Conservation (phyloP, 805 yeast species). For the Yarrowia keelungensis region DNA sequence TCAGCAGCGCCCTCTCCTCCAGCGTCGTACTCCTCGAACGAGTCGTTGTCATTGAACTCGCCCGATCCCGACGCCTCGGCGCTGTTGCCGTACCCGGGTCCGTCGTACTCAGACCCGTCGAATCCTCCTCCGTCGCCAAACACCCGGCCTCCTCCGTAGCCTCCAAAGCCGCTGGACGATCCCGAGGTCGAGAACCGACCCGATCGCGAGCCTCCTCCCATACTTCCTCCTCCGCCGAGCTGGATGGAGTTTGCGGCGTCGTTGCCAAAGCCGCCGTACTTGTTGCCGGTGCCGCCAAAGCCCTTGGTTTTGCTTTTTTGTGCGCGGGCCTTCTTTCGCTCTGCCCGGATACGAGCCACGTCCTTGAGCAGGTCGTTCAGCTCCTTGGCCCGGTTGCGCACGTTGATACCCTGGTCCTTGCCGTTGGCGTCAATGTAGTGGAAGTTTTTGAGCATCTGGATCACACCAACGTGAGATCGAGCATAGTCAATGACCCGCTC, state of each 20-base stretch:
- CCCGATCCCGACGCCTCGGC: conserved; percentile 26
- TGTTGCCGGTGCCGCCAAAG: conserved; percentile 49
- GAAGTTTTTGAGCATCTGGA: conserved; percentile 88
- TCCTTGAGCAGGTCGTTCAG: conserved; percentile 74
- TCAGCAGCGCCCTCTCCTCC: conserved; percentile 30
- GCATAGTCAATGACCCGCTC: conserved; percentile 96
- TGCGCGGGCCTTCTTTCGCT: conserved; percentile 88
- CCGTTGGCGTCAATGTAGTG: conserved; percentile 94
- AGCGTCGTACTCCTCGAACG: conserved; percentile 52
- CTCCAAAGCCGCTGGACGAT: conserved; percentile 43
- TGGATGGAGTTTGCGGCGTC: conserved; percentile 45
- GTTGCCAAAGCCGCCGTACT: conserved; percentile 51
- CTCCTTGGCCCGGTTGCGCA: conserved; percentile 86
- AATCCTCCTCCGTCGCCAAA: conserved; percentile 55
- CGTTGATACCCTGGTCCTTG: conserved; percentile 94
- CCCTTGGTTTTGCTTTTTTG: conserved; percentile 77
- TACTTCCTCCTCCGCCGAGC: conserved; percentile 30
- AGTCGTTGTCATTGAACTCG: conserved; percentile 45
- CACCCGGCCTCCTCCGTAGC: conserved; percentile 49
- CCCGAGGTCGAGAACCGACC: conserved; percentile 40
- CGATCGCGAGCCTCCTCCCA: conserved; percentile 30
- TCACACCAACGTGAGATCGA: conserved; percentile 77
- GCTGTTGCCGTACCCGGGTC: conserved; percentile 45
- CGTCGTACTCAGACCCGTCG: conserved; percentile 49
- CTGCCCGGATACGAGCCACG: conserved; percentile 76